Percentiles rank a stretch among this genome's conserved stretches.
phyloP scores from a whole-genome alignment of 345 rosid genomes.

The Reutealis trisperma region DNA sequence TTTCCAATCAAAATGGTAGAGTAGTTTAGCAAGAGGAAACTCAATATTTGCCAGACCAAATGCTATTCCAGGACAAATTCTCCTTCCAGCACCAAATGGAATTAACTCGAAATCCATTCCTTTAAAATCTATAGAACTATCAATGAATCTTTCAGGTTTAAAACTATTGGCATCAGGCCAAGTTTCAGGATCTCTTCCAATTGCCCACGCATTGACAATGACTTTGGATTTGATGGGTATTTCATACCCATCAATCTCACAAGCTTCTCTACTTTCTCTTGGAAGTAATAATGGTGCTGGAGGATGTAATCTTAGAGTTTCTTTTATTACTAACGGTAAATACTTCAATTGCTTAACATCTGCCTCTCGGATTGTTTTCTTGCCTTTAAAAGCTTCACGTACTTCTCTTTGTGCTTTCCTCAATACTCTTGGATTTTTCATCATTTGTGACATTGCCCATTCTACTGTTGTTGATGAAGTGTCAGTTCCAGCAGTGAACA shows the following conservation, averaged over 20 bases:
- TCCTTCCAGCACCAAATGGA: conserved; percentile 22
- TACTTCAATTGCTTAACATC: conserved; percentile 19
- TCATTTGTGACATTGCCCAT: conserved; percentile 24
- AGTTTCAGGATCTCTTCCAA: conserved; percentile 11
- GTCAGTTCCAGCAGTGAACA: conserved; percentile 18
- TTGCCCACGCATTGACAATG: conserved; percentile 16
- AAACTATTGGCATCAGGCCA: conserved; percentile 12
- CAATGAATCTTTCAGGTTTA: conserved; percentile 17
- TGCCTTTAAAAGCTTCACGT: conserved; percentile 13
- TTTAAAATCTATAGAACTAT: conserved; percentile 7
- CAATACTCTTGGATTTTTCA: conserved; percentile 15
- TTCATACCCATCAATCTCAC: conserved; percentile 17
- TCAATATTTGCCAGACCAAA: conserved; percentile 23
- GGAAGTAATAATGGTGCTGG: conserved; percentile 18
- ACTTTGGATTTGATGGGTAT: conserved; percentile 9
- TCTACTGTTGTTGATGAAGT: conserved; percentile 20
- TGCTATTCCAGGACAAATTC: conserved; percentile 24
- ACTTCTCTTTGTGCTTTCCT: conserved; percentile 23
- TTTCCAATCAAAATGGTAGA: conserved; percentile 26
- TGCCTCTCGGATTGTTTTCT: conserved; percentile 8
- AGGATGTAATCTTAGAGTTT: conserved; percentile 24
- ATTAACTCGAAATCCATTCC: conserved; percentile 13
- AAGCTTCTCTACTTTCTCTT: conserved; percentile 17
- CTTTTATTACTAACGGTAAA: conserved; percentile 15
- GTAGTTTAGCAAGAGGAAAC: conserved; percentile 16